Base-by-base conservation (phyloP, 257 asterid genomes). In the Primulina tabacum region DNA sequence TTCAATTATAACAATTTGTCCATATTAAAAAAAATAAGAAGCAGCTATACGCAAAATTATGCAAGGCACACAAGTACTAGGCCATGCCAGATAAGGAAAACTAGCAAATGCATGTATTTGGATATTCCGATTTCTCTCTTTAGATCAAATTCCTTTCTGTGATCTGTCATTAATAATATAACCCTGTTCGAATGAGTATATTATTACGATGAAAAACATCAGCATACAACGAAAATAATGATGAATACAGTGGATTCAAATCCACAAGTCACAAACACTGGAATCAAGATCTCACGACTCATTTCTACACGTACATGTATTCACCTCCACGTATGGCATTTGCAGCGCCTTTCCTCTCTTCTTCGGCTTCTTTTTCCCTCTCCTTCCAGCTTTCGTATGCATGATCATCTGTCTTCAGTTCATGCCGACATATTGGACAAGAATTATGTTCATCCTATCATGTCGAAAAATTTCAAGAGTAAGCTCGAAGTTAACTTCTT, bases 291-390 rank as follows among this genome's bases (percentile, higher is more conserved):
- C 53, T 43, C 53, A 43, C 53, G 1, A 43, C 7, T 24, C 68
- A 28, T 32, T 77, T 57, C 84, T 88, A 92, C 62, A 93, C 94
- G 68, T 90, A 93, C 96, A 93, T 93, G 81, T 89, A 93, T 77
- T 90, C 99, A 57, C 99, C 99, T 53, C 83, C 99, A 37, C 96
- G 95, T 61, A 93, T 71, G 7, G 99, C 99, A 71, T 93, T 93
- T 28, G 99, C 99, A 12, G 97, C 97, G 6, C 99, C 97, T 81
- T 85, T 93, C 77, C 97, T 80, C 62, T 93, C 99, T 81, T 90
- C 97, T 86, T 93, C 99, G 0, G 95, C 99, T 75, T 94, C 97
- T 71, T 84, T 89, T 75, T 94, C 97, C 78, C 90, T 79, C 71
- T 94, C 99, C 84, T 91, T 91, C 96, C 97, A 82, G 14, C 89